Percentiles rank a stretch among this genome's conserved stretches.
Evolutionary conservation across 192 early-diverging fungal species (phyloP).

Genomic region (Rhizophagus prolifer): DNA sequence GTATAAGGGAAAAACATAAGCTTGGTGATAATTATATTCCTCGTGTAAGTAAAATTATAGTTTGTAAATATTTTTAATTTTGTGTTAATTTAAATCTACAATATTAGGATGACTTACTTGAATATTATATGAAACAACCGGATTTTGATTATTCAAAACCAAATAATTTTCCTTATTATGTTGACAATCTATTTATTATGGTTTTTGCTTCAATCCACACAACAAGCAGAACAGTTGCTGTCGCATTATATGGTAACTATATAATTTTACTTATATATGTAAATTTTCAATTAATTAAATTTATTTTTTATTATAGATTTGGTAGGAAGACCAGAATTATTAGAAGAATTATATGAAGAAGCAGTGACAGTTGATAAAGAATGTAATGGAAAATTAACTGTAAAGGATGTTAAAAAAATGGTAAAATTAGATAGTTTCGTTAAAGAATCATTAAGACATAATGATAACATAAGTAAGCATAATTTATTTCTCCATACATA

Average conservation of each 20-base stretch:
- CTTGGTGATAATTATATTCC: background rate
- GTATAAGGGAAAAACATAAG: background rate
- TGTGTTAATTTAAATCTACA: background rate
- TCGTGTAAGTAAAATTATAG: background rate
- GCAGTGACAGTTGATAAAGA: background rate
- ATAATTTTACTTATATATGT: too few species aligned
- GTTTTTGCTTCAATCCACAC: background rate
- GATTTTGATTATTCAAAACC: background rate
- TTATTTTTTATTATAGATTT: background rate
- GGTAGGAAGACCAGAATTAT: background rate
- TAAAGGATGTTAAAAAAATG: background rate
- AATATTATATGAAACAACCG: background rate
- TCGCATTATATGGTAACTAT: background rate
- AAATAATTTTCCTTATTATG: background rate
- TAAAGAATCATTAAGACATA: slow-evolving; percentile 11
- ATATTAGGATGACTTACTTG: background rate
- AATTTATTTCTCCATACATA: background rate
- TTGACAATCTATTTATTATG: background rate
- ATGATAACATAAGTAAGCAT: background rate
- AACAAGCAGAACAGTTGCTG: background rate
- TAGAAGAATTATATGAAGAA: slow-evolving; percentile 4
- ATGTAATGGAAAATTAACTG: background rate
- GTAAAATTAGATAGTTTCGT: slow-evolving; percentile 17
- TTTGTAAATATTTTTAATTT: background rate
- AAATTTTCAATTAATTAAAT: background rate